phyloP scores from a whole-genome alignment of 306 rosid genomes.

The Cucumis cinereus region DNA sequence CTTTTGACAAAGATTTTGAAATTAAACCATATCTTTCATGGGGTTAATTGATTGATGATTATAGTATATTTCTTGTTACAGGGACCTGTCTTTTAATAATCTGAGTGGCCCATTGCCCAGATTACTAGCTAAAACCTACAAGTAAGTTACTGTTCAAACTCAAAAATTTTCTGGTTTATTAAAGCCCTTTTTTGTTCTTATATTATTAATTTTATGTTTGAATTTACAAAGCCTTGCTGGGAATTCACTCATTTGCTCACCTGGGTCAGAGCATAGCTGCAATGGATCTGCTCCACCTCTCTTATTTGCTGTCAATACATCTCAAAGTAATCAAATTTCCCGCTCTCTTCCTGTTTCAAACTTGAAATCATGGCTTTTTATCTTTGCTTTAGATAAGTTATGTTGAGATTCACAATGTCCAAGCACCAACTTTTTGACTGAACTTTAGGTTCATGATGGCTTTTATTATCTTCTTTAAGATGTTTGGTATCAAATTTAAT shows the following conservation, averaged over 20 bases:
- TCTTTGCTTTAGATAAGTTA: neutral
- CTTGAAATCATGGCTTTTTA: neutral
- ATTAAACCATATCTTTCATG: neutral
- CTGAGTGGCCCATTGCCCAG: constrained; percentile 73
- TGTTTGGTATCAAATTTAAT: constrained; percentile 5
- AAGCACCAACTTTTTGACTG: constrained; percentile 12
- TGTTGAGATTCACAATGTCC: constrained; percentile 5
- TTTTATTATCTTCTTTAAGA: neutral
- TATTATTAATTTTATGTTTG: constrained; percentile 11
- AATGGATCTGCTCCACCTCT: constrained; percentile 26
- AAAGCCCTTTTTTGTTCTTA: neutral
- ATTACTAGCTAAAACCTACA: constrained; percentile 62
- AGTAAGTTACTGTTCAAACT: constrained; percentile 30
- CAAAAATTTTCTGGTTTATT: neutral
- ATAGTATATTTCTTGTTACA: constrained; percentile 21
- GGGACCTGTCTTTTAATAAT: constrained; percentile 82
- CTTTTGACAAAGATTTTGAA: neutral
- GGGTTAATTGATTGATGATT: neutral
- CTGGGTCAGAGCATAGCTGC: constrained; percentile 47
- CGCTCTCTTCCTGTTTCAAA: constrained; percentile 4
- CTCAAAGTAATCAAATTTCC: constrained; percentile 51
- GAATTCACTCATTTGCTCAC: constrained; percentile 62
- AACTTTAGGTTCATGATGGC: constrained; percentile 5
- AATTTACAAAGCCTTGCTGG: constrained; percentile 54
- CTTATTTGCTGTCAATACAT: constrained; percentile 24